These are phyloP conservation scores for Fusarium keratoplasticum DNA, from an alignment of 2,329 filamentous ascomycete genomes.

Conservation along the genomic window DNA sequence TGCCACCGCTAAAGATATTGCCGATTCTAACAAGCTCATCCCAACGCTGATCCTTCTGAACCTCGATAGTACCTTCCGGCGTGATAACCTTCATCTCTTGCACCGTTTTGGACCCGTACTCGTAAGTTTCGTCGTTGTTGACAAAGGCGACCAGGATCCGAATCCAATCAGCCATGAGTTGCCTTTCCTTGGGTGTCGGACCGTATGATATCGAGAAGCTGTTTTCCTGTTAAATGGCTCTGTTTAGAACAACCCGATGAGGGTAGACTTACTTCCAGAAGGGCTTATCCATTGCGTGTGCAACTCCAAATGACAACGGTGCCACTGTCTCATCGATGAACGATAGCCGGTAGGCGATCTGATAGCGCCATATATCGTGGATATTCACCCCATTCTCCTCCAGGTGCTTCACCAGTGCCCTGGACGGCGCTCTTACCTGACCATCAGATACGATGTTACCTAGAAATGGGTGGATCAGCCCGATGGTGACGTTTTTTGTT, in stretches of 20 bases:
- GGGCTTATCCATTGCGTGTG: slow-evolving; percentile 56
- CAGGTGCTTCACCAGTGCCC: slow-evolving; percentile 49
- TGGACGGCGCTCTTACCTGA: slow-evolving; percentile 52
- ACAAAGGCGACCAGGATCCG: slow-evolving; percentile 53
- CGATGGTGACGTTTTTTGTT: background rate
- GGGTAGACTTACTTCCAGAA: slow-evolving; percentile 53
- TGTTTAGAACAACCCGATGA: no score
- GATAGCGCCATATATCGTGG: slow-evolving; percentile 54
- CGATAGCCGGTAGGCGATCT: slow-evolving; percentile 55
- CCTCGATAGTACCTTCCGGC: slow-evolving; percentile 46
- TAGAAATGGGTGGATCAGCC: background rate
- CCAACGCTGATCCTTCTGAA: slow-evolving; percentile 52
- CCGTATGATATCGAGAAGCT: slow-evolving; percentile 54
- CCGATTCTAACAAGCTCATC: slow-evolving; percentile 40
- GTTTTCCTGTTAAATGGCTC: no score
- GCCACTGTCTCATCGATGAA: slow-evolving; percentile 55
- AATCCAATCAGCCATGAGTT: slow-evolving; percentile 54
- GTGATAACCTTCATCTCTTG: slow-evolving; percentile 53
- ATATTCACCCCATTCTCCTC: slow-evolving; percentile 48
- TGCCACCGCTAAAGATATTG: slow-evolving; percentile 2
- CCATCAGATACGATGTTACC: slow-evolving; percentile 53
- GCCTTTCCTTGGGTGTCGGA: slow-evolving; percentile 48
- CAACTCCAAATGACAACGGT: slow-evolving; percentile 49
- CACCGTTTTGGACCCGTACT: slow-evolving; percentile 49
- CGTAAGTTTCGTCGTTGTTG: slow-evolving; percentile 43